Evolutionary conservation across 495 filamentous ascomycete genomes (phyloP).

Genomic region (Aspergillus homomorphus): DNA sequence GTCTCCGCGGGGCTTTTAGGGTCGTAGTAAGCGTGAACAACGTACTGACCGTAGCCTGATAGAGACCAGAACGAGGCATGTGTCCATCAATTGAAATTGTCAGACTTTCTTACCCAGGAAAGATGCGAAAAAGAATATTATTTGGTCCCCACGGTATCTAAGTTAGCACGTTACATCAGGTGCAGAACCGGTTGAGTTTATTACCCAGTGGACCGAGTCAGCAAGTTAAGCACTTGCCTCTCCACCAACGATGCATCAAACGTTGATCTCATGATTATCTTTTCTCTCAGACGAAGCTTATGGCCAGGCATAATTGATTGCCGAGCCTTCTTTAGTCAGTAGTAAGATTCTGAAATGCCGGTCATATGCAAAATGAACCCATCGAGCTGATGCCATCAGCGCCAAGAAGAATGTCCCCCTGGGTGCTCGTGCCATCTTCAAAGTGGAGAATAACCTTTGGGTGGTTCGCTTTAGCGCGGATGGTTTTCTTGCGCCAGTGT

Average conservation of each 20-base stretch:
- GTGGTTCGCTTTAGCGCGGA: slow-evolving; percentile 15
- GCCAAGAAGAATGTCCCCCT: slow-evolving; percentile 33
- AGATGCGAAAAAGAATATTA: slow-evolving; percentile 45
- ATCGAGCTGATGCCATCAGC: slow-evolving; percentile 38
- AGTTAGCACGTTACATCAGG: not conserved
- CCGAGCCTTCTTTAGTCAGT: slow-evolving; percentile 20
- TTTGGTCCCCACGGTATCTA: slow-evolving; percentile 39
- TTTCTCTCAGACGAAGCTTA: slow-evolving; percentile 41
- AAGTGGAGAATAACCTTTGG: slow-evolving; percentile 26
- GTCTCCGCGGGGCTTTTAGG: too few relatives aligned
- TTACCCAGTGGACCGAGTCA: slow-evolving; percentile 48
- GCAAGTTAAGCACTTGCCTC: slow-evolving; percentile 36
- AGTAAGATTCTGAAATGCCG: not conserved
- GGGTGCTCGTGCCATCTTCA: slow-evolving; percentile 28
- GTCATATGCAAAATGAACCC: not conserved
- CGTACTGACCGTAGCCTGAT: slow-evolving; percentile 12
- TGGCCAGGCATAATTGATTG: slow-evolving; percentile 41
- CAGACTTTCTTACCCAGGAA: slow-evolving; percentile 31
- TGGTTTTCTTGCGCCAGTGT: slow-evolving; percentile 24
- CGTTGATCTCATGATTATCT: slow-evolving; percentile 45
- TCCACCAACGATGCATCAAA: slow-evolving; percentile 41
- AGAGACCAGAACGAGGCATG: not conserved
- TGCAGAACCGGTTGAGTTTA: not conserved
- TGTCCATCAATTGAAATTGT: too few relatives aligned
- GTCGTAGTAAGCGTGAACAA: too few relatives aligned